These are phyloP conservation scores for grape (Vitis vinifera) DNA, from an alignment of 164 flowering plant genomes.

Conservation along the genomic window ASM3070453v1 NC_081805.1:14906001-14906500, in stretches of 20 bases:
- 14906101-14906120: constrained; percentile 88
- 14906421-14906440: constrained; percentile 8
- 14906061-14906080: constrained; percentile 93
- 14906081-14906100: constrained; percentile 74
- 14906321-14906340: constrained; percentile 51
- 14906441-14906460: constrained; percentile 24
- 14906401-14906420: constrained; percentile 59
- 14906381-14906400: constrained; percentile 40
- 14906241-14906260: constrained; percentile 8
- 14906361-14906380: constrained; percentile 33
- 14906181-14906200: constrained; percentile 73
- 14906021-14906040: constrained; percentile 81
- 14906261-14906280: constrained; percentile 10
- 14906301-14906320: constrained; percentile 34
- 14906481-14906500: constrained; percentile 10
- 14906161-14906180: constrained; percentile 97
- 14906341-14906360: constrained; percentile 41
- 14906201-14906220: constrained; percentile 69
- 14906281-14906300: constrained; percentile 9
- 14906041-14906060: constrained; percentile 63
- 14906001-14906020: constrained; percentile 38
- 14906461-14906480: constrained; percentile 7
- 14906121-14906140: constrained; percentile 68
- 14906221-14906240: constrained; percentile 6
- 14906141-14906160: constrained; percentile 82